Evolutionary conservation across 352 stramenopile genomes (phyloP).

Genomic region (Phytophthora uliginosa): DNA sequence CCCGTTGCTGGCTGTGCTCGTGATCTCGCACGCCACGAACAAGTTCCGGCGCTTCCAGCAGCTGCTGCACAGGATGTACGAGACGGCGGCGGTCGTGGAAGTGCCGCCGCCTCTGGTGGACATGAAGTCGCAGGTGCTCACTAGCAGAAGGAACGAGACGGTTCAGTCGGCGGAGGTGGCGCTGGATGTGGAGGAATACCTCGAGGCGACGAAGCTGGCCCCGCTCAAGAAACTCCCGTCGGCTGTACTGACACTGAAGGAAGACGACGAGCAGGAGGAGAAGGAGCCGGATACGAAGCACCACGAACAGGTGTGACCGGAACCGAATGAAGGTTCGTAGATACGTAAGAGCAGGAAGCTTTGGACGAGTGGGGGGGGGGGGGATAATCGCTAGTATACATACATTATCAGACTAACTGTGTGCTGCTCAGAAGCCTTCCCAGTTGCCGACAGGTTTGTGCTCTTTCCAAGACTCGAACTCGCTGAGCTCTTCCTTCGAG

Average conservation of each 20-base stretch:
- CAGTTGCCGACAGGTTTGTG: constrained; percentile 42
- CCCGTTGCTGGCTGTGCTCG: constrained; percentile 65
- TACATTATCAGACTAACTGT: constrained; percentile 24
- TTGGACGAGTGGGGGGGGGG: neutral
- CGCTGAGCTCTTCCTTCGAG: constrained; percentile 39
- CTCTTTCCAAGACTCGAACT: constrained; percentile 48
- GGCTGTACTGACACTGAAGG: constrained; percentile 43
- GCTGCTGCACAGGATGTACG: constrained; percentile 52
- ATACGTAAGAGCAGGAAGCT: neutral
- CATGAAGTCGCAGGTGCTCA: constrained; percentile 48
- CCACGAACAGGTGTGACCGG: constrained; percentile 2
- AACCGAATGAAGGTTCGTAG: neutral
- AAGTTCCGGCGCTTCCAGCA: constrained; percentile 75
- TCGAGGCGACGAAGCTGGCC: constrained; percentile 39
- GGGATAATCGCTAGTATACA: constrained; percentile 35
- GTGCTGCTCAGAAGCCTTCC: constrained; percentile 45
- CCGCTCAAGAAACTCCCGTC: constrained; percentile 58
- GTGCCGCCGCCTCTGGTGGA: constrained; percentile 47
- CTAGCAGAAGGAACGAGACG: constrained; percentile 39
- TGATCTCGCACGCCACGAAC: constrained; percentile 64
- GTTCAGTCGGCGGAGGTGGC: constrained; percentile 42
- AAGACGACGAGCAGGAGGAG: constrained; percentile 50
- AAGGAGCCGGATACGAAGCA: constrained; percentile 20
- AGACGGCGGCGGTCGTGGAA: constrained; percentile 63
- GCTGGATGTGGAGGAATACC: constrained; percentile 46